Base-by-base conservation (phyloP, 345 rosid species). In the Heritiera littoralis region DNA sequence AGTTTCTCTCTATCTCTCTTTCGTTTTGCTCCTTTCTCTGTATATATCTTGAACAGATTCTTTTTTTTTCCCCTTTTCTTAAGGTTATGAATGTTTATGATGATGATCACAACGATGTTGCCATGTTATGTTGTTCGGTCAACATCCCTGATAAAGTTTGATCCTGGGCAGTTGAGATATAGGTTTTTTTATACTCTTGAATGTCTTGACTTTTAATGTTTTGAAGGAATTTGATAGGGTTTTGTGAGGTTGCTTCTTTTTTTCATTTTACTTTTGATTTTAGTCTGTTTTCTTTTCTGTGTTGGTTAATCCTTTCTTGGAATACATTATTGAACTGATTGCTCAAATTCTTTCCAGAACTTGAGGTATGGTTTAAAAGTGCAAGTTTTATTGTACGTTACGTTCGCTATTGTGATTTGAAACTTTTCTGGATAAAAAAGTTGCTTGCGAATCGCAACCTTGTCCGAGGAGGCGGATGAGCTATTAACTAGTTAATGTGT, bases 91-190 rank as follows among this genome's bases (percentile, higher is more conserved):
- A 6, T n/a, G 5, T 49, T 71, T 72, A 59, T 71, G 17, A 74
- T 32, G 35, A 55, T 73, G 58, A 38, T 52, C 18, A 48, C 12
- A 9, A 46, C 12, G 54, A 46, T 68, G 55, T 68, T 23, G 23
- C 35, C 43, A 12, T 54, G 38, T 58, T 66, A 35, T 38, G 32
- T 41, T 80, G 75, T 55, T 77, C 60, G 48, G 23, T 77, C 56
- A 48, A 38, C 52, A 54, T 35, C 56, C 45, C 6, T 1, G 5
- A 13, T 51, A 54, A 51, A 38, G 32, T 56, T 48, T 46, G 55
- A 68, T 68, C 15, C 1, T 68, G 48, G 56, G 55, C 18, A 43
- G 30, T 63, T 58, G 35, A 32, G 75, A 51, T 51, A 32, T 72
- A 15, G 54, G 23, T 14, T 52, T 71, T 71, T 8, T 14, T 32